A percentile compares a stretch with the other conserved stretches of the same genome.
Conservation (phyloP, 2,329 filamentous ascomycete genomes). For the Aureobasidium musti region DNA sequence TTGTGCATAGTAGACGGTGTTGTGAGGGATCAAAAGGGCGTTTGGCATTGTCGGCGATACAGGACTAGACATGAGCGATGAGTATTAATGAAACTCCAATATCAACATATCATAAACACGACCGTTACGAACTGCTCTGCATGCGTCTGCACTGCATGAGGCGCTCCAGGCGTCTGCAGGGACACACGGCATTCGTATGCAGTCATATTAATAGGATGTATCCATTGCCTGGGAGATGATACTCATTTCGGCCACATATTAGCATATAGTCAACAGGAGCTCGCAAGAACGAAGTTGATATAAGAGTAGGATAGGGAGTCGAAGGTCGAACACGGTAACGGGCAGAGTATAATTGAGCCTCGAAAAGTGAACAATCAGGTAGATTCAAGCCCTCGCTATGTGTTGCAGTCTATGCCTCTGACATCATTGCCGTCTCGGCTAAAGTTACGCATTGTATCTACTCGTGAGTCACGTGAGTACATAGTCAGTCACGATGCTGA, state of each 20-base stretch:
- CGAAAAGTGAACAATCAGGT: not conserved
- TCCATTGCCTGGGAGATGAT: not conserved
- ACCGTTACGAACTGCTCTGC: not conserved
- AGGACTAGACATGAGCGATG: constrained; percentile 16
- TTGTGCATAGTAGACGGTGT: not conserved
- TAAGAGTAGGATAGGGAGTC: not conserved
- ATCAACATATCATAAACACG: not conserved
- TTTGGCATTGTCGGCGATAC: constrained; percentile 12
- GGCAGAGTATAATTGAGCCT: not conserved
- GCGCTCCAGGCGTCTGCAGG: not conserved
- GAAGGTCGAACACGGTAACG: not conserved
- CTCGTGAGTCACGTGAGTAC: not conserved
- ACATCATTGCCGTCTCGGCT: not conserved
- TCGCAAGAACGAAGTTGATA: not conserved
- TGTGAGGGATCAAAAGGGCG: not conserved
- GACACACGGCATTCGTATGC: constrained; percentile 1
- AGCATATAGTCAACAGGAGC: not conserved
- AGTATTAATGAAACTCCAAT: constrained; percentile 11
- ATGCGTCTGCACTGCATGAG: not conserved
- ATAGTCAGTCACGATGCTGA: not conserved
- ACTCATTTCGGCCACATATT: not conserved
- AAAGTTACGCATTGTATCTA: not conserved
- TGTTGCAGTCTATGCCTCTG: not conserved
- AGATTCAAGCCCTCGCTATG: too few species aligned
- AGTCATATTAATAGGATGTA: not conserved